Evolutionary conservation across 2,329 filamentous ascomycete species (phyloP), one percentile per base, ranked within the genome.

Genomic region (Simplicillium sp.): DNA sequence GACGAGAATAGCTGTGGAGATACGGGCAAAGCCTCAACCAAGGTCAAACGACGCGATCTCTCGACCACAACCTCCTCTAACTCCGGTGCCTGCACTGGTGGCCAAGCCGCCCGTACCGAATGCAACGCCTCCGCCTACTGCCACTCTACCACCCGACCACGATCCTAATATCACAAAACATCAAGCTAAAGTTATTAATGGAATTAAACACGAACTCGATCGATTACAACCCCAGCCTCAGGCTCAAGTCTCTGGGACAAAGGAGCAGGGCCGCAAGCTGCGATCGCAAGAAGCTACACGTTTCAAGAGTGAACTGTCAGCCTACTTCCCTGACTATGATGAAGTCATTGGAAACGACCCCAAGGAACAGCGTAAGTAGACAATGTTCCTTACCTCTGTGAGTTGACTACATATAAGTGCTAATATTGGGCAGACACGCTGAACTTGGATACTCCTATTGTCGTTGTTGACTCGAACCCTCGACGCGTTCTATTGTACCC

Each of bases 261-360:
- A 66, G 50, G 68, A 79, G 45, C 81, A 85, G 50, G 83, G 89
- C 48, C 73, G 75, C 54, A 90, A 87, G 57, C 68, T 96, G 58
- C 78, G 90, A 47, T 94, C 87, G 39, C 85, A 94, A 54, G 87
- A 94, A 53, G 84, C 83, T 11, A 82, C 82, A 39, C 75, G 87
- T 51, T 82, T 88, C 64, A 95, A 94, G 71, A 96, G 88, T 63
- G 89, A 96, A 56, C 72, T 97, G 46, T 82, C 88, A 31, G 76
- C 80, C 37, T 97, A 95, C 64, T 96, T 97, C 56, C 81, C 85
- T 39, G 89, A 94, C 55, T 97, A 95, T 61, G 89, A 96, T 62
- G 87, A 94, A 58, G 77, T 96, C 50, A 87, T 97, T 64, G 88
- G 86, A 46, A 86, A 94, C 56, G 82, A 87, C 47, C 77, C 81